These are phyloP conservation scores for Phytophthora hybrid DNA, from an alignment of 352 stramenopile species.

Conservation along the genomic window DNA sequence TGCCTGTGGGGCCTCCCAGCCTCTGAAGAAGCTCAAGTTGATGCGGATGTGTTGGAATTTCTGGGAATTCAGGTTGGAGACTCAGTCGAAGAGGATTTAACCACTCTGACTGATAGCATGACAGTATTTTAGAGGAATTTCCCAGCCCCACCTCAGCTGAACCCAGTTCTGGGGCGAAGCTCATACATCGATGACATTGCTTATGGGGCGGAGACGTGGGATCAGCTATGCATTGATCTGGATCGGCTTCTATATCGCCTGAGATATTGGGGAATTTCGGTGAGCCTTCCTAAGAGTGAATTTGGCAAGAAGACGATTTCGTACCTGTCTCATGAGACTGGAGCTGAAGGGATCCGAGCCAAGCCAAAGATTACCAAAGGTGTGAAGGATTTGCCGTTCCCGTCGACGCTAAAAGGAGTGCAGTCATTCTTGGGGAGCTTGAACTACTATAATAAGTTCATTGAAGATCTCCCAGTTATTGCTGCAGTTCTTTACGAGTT, in stretches of 20 bases:
- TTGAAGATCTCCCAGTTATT: not conserved
- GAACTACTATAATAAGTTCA: slow-evolving; percentile 10
- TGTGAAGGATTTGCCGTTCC: not conserved
- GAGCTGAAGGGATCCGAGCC: not conserved
- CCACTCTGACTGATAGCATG: no score
- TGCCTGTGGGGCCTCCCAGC: not conserved
- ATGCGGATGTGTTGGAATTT: no score
- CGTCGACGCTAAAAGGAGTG: not conserved
- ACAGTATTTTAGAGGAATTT: not conserved
- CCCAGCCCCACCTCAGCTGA: not conserved
- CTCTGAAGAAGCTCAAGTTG: no score
- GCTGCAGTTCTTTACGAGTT: slow-evolving; percentile 1
- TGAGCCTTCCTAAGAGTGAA: not conserved
- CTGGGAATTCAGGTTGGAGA: no score
- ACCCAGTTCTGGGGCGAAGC: not conserved
- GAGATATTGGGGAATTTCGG: not conserved
- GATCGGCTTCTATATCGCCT: not conserved
- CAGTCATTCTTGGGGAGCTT: not conserved
- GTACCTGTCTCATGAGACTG: not conserved
- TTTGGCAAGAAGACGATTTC: not conserved
- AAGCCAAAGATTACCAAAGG: not conserved
- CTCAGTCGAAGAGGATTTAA: no score
- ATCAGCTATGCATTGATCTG: not conserved
- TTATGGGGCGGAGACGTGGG: not conserved
- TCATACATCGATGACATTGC: slow-evolving; percentile 11